Evolutionary conservation across 2,329 filamentous ascomycete genomes (phyloP).

Genomic region (Zymoseptoria brevis): DNA sequence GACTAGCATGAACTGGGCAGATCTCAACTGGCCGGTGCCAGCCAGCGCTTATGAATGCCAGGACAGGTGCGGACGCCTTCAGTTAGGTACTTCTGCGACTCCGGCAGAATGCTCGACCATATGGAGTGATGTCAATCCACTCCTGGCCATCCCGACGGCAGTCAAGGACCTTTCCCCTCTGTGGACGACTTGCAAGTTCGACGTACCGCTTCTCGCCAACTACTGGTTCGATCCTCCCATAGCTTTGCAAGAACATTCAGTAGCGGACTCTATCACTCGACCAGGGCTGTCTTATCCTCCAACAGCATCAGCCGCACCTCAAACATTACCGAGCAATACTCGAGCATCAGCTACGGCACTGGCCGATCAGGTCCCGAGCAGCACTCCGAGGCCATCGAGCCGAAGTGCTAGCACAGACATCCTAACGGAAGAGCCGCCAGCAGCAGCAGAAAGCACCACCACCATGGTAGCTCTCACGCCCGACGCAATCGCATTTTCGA

Average conservation of each 20-base stretch:
- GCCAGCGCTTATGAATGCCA: conserved; percentile 21
- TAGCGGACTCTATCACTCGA: conserved; percentile 1
- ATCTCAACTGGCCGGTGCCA: conserved; percentile 22
- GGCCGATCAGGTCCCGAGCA: background rate
- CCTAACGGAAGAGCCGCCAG: no score
- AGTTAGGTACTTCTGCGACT: background rate
- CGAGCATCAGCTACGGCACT: background rate
- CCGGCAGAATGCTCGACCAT: conserved; percentile 12
- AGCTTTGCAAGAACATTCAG: conserved; percentile 7
- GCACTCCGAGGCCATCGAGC: no score
- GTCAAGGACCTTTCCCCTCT: conserved; percentile 9
- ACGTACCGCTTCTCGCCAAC: conserved; percentile 8
- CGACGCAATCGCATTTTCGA: no score
- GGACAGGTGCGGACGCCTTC: conserved; percentile 4
- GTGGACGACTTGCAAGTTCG: conserved; percentile 12
- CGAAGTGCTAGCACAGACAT: no score
- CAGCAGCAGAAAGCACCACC: no score
- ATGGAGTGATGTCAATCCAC: conserved; percentile 18
- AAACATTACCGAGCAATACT: background rate
- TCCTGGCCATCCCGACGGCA: conserved; percentile 15
- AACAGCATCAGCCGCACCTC: conserved; percentile 4
- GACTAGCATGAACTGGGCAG: conserved; percentile 16
- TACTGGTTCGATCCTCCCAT: conserved; percentile 18
- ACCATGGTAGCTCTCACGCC: no score
- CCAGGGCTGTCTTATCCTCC: background rate